phyloP scores from a whole-genome alignment of 768 basidiomycete species.

The Psilocybe azurescens region DNA sequence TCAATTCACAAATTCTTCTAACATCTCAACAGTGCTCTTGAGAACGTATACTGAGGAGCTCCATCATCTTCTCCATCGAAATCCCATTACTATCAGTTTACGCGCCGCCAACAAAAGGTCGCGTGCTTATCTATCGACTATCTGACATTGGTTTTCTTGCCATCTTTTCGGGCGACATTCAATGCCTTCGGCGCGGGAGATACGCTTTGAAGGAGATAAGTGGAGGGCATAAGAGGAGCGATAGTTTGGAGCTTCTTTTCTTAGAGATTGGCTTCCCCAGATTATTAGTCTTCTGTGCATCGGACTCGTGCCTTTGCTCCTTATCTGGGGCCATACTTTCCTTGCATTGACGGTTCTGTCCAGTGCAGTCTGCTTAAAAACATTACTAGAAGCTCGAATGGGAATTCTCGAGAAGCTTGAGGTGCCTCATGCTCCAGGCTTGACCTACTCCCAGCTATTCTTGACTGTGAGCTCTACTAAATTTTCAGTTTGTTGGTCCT shows the following conservation, averaged over 20 bases:
- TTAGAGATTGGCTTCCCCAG: neutral
- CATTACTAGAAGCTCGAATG: constrained; percentile 23
- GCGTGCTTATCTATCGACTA: neutral
- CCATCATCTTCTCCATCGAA: too few species aligned
- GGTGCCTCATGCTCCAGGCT: constrained; percentile 55
- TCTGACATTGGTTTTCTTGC: neutral
- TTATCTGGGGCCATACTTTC: neutral
- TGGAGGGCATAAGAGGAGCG: constrained; percentile 1
- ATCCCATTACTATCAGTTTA: too few species aligned
- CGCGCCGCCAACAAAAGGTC: too few species aligned
- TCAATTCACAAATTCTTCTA: neutral
- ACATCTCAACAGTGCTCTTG: too few species aligned
- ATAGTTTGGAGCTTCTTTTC: constrained; percentile 5
- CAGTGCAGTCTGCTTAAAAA: neutral
- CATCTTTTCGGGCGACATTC: neutral
- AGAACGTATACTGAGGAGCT: too few species aligned
- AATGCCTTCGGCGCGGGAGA: constrained; percentile 6
- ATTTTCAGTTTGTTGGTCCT: too few species aligned
- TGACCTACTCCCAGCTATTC: constrained; percentile 61
- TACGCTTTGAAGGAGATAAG: constrained; percentile 10
- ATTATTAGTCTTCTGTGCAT: neutral
- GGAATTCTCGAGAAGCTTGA: constrained; percentile 48
- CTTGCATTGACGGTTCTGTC: neutral
- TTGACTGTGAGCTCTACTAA: constrained; percentile 49
- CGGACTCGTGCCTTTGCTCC: neutral